Conservation (phyloP, 2,329 filamentous ascomycete species). For the Colletotrichum magnum region DNA sequence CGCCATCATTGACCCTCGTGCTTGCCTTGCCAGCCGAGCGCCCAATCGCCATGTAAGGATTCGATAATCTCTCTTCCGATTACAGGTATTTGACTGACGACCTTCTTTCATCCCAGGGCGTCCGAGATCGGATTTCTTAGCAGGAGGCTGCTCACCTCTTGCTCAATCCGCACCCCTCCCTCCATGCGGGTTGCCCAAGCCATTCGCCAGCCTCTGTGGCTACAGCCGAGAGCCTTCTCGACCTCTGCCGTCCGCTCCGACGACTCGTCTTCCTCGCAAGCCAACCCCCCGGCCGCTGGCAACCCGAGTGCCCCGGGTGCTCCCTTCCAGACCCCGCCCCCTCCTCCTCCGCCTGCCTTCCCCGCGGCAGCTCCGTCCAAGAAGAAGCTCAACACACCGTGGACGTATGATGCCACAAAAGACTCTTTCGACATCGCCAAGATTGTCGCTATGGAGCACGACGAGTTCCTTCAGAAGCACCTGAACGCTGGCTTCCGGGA, state of each 20-base stretch:
- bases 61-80: not conserved
- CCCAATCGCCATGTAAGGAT: slow-evolving; percentile 21
- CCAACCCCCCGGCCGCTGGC: too few relatives aligned
- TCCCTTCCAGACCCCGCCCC: slow-evolving; percentile 13
- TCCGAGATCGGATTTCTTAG: slow-evolving; percentile 38
- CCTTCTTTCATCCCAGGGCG: slow-evolving; percentile 21
- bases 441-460: slow-evolving; percentile 52
- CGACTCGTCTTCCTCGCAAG: not conserved
- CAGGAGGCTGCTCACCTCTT: slow-evolving; percentile 36
- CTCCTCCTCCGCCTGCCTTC: slow-evolving; percentile 12
- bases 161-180: slow-evolving; percentile 22
- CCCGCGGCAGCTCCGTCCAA: slow-evolving; percentile 4
- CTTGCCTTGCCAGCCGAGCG: not conserved
- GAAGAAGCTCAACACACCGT: slow-evolving; percentile 13
- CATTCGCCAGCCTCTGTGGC: slow-evolving; percentile 25
- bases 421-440: slow-evolving; percentile 50
- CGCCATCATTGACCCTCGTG: not conserved
- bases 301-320: not conserved
- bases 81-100: not conserved
- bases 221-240: slow-evolving; percentile 21
- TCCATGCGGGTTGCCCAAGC: slow-evolving; percentile 7
- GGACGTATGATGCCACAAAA: slow-evolving; percentile 40
- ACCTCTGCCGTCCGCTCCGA: slow-evolving; percentile 11
- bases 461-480: slow-evolving; percentile 42
- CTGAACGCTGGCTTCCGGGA: slow-evolving; percentile 34